phyloP scores from a whole-genome alignment of 192 early-diverging fungal species.

The Backusella sp. region DNA sequence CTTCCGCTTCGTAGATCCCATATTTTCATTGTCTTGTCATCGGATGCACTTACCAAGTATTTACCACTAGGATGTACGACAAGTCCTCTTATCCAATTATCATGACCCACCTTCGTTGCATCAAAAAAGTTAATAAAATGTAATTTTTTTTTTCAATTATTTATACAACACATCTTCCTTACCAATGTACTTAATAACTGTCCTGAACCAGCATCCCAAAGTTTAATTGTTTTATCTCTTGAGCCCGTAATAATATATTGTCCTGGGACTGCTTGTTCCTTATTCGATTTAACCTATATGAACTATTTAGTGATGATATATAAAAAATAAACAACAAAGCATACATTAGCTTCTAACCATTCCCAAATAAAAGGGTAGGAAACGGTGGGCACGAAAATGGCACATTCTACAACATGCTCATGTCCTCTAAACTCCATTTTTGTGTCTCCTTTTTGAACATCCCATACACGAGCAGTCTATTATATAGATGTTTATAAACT shows the following conservation, averaged over 20 bases:
- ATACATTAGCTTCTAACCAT: constrained; percentile 62
- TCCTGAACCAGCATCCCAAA: constrained; percentile 74
- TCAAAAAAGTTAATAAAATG: not conserved
- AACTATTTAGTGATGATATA: not conserved
- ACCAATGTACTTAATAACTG: constrained; percentile 80
- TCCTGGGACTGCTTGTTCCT: constrained; percentile 54
- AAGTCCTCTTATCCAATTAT: constrained; percentile 91
- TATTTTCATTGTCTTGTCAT: constrained; percentile 87
- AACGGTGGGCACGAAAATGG: constrained; percentile 75
- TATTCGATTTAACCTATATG: constrained; percentile 35
- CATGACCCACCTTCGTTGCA: constrained; percentile 69
- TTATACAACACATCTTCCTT: constrained; percentile 13
- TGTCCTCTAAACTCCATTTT: constrained; percentile 85
- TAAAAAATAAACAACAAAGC: not conserved
- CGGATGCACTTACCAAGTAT: constrained; percentile 77
- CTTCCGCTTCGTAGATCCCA: constrained; percentile 91
- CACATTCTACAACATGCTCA: constrained; percentile 94
- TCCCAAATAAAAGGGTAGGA: constrained; percentile 68
- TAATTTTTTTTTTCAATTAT: too few relatives aligned
- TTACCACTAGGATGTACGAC: constrained; percentile 84
- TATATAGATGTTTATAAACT: not conserved
- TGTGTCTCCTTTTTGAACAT: constrained; percentile 67
- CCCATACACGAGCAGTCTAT: constrained; percentile 82
- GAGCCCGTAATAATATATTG: constrained; percentile 81
- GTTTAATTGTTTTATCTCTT: constrained; percentile 86